Evolutionary conservation across 164 flowering plant species (phyloP), one percentile per base, ranked within the genome.

Genomic region (Euptelea pleiosperma): DNA sequence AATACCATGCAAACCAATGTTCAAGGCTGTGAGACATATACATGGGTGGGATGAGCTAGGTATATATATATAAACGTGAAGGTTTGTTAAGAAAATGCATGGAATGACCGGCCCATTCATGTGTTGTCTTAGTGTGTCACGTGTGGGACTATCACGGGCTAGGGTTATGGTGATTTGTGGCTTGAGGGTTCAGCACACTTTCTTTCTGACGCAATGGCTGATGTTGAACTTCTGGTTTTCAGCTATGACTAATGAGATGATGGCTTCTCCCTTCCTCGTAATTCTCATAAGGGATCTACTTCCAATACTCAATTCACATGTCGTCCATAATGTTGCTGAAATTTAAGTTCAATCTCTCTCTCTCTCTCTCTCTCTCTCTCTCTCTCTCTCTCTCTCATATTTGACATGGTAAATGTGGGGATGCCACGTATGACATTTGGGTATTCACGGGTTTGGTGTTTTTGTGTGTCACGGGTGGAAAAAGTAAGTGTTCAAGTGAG

Each of bases 391-490:
- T n/a, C n/a, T n/a, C n/a, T n/a, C n/a, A n/a, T n/a, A n/a, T n/a
- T n/a, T n/a, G n/a, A n/a, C n/a, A n/a, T n/a, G n/a, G n/a, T n/a
- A 37, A 33, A 35, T 11, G 61, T 39, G 15, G 8, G 21, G 6
- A 12, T 46, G 74, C 41, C 72, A 55, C 67, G 51, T 55, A 65
- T 63, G 57, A 22, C 35, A 55, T 62, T 16, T 12, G 31, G 35
- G 36, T 43, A 8, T 30, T 72, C 75, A 72, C 75, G 71, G 71
- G 71, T 46, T 62, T 22, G 50, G 25, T 12, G 60, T 52, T 67
- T 55, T 57, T 46, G 46, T 41, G 58, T 29, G 66, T 74, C 77
- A 74, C 77, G 77, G 77, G 74, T 34, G 56, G 5, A 47, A 15
- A 16, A 1, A 21, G 19, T 21, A 43, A 16, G 28, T 15, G 28